Percentiles rank a stretch among this genome's conserved stretches.
Conservation (phyloP, 257 asterid genomes). For the Misopates orontium region DNA sequence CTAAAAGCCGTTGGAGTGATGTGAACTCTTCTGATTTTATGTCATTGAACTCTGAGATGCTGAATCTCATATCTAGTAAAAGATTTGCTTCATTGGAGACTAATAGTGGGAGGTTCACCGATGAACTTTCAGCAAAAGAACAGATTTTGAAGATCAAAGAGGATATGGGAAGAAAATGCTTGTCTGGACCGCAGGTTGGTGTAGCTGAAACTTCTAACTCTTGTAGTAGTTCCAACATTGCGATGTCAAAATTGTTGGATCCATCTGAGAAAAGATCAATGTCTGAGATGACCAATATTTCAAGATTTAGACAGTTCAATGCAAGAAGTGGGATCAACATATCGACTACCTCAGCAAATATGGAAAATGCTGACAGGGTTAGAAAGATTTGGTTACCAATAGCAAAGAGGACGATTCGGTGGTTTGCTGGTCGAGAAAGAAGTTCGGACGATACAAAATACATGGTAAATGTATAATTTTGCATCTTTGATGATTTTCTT, state of each 20-base stretch:
- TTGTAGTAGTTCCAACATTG: slow-evolving; percentile 12
- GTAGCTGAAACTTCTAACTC: slow-evolving; percentile 17
- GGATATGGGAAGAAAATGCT: slow-evolving; percentile 38
- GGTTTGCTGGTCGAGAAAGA: slow-evolving; percentile 36
- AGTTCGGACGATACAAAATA: slow-evolving; percentile 24
- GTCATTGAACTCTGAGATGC: slow-evolving; percentile 56
- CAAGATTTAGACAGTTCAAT: slow-evolving; percentile 36
- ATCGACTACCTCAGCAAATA: not conserved
- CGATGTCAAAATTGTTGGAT: slow-evolving; percentile 26
- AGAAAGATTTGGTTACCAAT: slow-evolving; percentile 48
- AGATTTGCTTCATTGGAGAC: slow-evolving; percentile 27
- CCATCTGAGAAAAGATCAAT: slow-evolving; percentile 43
- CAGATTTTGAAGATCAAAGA: slow-evolving; percentile 42
- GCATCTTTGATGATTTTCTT: not conserved
- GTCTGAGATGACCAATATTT: slow-evolving; percentile 52
- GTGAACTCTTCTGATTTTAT: slow-evolving; percentile 60
- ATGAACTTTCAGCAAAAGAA: slow-evolving; percentile 19
- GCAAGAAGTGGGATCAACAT: slow-evolving; percentile 28
- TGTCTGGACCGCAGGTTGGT: slow-evolving; percentile 33
- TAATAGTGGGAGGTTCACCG: slow-evolving; percentile 26
- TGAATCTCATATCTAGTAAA: slow-evolving; percentile 32
- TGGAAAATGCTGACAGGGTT: slow-evolving; percentile 31
- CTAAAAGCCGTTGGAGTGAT: slow-evolving; percentile 71
- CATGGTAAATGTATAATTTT: slow-evolving; percentile 25
- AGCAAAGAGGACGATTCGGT: slow-evolving; percentile 46